Evolutionary conservation across 2,329 filamentous ascomycete genomes (phyloP).

Genomic region (Whalleya microplaca): DNA sequence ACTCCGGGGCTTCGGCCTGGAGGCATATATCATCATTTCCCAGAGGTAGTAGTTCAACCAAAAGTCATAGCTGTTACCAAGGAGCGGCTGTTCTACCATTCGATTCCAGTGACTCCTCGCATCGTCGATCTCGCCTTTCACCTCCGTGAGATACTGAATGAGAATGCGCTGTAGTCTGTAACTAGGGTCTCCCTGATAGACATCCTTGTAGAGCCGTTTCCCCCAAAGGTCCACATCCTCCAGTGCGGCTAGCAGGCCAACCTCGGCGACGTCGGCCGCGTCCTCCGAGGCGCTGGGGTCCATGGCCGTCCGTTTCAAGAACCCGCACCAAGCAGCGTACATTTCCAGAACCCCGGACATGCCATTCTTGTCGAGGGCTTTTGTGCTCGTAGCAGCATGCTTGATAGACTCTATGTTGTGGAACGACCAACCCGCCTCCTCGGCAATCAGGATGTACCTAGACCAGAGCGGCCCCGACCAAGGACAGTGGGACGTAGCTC

Average conservation of each 20-base stretch:
- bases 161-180: conserved; percentile 90
- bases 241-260: conserved; percentile 82
- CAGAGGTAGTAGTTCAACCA: conserved; percentile 92
- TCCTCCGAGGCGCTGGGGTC: conserved; percentile 74
- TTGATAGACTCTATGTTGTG: conserved; percentile 87
- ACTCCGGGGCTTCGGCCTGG: conserved; percentile 55
- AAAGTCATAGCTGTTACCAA: conserved; percentile 84
- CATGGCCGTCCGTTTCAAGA: conserved; percentile 84
- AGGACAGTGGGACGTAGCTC: conserved; percentile 87
- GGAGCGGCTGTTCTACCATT: conserved; percentile 63
- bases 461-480: conserved; percentile 94
- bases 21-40: conserved; percentile 73
- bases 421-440: conserved; percentile 76
- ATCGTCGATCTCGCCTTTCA: conserved; percentile 74
- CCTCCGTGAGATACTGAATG: conserved; percentile 88
- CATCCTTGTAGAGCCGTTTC: conserved; percentile 71
- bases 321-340: conserved; percentile 93
- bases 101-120: conserved; percentile 79
- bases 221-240: conserved; percentile 84
- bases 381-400: conserved; percentile 85
- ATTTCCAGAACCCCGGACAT: conserved; percentile 89
- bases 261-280: conserved; percentile 85
- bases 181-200: conserved; percentile 83
- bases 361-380: conserved; percentile 81
- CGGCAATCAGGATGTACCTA: conserved; percentile 82